These are phyloP conservation scores for Trypanosoma cruzi DNA, from an alignment of 208 protist genomes.

Conservation along the genomic window DNA sequence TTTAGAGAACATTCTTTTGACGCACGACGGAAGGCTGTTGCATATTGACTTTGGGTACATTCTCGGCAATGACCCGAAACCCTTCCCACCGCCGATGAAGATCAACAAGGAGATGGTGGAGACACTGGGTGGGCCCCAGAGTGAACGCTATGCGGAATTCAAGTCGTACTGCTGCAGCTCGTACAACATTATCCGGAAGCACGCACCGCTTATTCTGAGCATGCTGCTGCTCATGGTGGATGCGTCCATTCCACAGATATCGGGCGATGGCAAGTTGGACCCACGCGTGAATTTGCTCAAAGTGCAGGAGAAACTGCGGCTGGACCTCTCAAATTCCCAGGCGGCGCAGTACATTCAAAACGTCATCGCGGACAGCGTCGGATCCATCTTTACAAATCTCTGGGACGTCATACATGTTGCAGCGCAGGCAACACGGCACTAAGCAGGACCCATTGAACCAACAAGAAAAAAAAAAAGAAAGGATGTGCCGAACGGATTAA, in stretches of 20 bases:
- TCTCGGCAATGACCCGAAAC: constrained; percentile 97
- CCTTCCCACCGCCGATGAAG: constrained; percentile 97
- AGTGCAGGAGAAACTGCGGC: constrained; percentile 94
- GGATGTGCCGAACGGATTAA: background rate
- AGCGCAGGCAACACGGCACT: constrained; percentile 77
- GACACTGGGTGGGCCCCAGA: constrained; percentile 80
- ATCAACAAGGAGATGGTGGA: constrained; percentile 93
- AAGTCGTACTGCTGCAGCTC: constrained; percentile 93
- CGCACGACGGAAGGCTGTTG: constrained; percentile 93
- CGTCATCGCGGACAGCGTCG: constrained; percentile 94
- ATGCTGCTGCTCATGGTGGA: constrained; percentile 94
- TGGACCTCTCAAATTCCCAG: constrained; percentile 93
- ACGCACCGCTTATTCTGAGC: constrained; percentile 95
- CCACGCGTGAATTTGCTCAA: constrained; percentile 71
- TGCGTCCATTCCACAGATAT: constrained; percentile 74
- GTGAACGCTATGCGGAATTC: constrained; percentile 72
- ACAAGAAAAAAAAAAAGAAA: constrained; percentile 1
- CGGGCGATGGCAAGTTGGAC: constrained; percentile 36
- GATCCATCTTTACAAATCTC: constrained; percentile 91
- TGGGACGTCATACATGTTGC: constrained; percentile 91
- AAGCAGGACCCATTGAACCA: background rate
- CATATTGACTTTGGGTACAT: constrained; percentile 99
- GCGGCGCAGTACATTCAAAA: constrained; percentile 93
- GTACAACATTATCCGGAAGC: constrained; percentile 96
- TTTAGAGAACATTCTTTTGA: constrained; percentile 96